phyloP scores from a whole-genome alignment of 2,329 filamentous ascomycete genomes.

The Ceratocystiopsis sp. region DNA sequence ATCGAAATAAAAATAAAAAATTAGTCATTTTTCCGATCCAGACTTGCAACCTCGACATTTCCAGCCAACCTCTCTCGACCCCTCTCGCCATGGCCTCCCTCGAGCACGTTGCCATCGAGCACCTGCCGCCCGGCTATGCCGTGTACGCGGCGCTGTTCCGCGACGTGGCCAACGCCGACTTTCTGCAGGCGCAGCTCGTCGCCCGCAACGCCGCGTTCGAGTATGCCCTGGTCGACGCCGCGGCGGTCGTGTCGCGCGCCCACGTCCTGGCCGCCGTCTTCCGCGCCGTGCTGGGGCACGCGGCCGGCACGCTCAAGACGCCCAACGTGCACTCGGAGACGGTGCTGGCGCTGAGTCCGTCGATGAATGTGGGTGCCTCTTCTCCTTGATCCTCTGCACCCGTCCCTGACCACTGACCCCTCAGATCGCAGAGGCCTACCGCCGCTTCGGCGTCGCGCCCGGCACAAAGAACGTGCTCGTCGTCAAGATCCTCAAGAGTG shows the following conservation, averaged over 20 bases:
- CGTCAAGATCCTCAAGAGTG: conserved; percentile 51
- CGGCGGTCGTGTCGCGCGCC: conserved; percentile 52
- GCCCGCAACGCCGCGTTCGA: conserved; percentile 71
- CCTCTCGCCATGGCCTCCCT: conserved; percentile 19
- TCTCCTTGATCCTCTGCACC: not conserved
- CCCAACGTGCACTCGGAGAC: conserved; percentile 82
- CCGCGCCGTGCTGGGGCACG: conserved; percentile 52
- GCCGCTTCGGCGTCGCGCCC: conserved; percentile 65
- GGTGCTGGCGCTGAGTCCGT: conserved; percentile 62
- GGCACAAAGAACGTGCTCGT: conserved; percentile 57
- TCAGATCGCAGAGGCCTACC: conserved; percentile 83
- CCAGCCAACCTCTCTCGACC: no score
- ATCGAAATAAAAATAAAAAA: no score
- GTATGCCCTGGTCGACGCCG: conserved; percentile 85
- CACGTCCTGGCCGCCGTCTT: conserved; percentile 65
- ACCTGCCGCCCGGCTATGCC: conserved; percentile 49
- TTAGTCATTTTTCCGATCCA: no score
- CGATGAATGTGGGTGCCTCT: conserved; percentile 49
- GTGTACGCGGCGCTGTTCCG: conserved; percentile 63
- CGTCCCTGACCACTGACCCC: not conserved
- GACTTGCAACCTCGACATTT: no score
- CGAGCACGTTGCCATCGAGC: conserved; percentile 55
- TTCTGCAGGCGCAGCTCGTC: conserved; percentile 71
- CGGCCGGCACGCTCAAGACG: conserved; percentile 47
- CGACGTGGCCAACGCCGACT: conserved; percentile 58